Percentiles rank a stretch among this genome's conserved stretches.
Conservation (phyloP, 2,329 filamentous ascomycete species). For the Aspergillus tamarii region DNA sequence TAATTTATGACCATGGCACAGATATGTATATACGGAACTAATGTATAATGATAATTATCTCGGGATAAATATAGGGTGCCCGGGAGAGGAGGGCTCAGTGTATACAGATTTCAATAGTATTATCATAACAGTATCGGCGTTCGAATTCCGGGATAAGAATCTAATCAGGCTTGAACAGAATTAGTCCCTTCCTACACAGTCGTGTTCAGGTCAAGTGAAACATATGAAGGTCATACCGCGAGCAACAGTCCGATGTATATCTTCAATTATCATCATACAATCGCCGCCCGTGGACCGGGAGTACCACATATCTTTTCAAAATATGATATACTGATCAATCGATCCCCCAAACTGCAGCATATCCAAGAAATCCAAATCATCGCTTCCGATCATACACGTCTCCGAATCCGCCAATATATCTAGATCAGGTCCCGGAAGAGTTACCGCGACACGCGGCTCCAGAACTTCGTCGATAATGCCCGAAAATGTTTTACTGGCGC, state of each 20-base stretch:
- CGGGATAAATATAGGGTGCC: not conserved
- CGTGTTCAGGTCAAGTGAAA: too few relatives aligned
- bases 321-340: constrained; percentile 26
- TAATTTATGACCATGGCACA: not conserved
- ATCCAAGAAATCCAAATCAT: constrained; percentile 27
- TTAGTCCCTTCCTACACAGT: too few relatives aligned
- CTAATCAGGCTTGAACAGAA: too few relatives aligned
- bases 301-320: constrained; percentile 7
- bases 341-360: constrained; percentile 25
- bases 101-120: not conserved
- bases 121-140: not conserved
- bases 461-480: constrained; percentile 33
- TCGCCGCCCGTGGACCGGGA: too few relatives aligned
- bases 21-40: not conserved
- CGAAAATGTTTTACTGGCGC: constrained; percentile 24
- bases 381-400: constrained; percentile 16
- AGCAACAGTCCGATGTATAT: not conserved
- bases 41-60: not conserved
- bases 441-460: constrained; percentile 18
- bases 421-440: not conserved
- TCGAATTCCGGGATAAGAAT: not conserved
- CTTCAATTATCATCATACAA: too few relatives aligned
- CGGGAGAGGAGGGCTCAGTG: not conserved
- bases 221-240: not conserved
- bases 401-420: constrained; percentile 6